Conservation (phyloP, 2,329 filamentous ascomycete species). For the Penicillium sp. region DNA sequence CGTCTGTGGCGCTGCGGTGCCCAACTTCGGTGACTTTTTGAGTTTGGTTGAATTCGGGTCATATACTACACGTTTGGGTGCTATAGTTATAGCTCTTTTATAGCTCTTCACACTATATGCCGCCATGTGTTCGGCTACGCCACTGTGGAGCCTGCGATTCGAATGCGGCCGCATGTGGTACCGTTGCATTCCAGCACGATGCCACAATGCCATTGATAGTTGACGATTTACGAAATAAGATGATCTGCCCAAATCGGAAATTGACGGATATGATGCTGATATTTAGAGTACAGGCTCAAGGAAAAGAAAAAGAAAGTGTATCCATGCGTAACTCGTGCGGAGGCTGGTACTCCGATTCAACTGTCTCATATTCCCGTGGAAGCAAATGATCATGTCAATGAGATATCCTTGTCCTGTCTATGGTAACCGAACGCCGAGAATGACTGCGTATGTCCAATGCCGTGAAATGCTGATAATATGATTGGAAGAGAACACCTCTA, state of each 20-base stretch:
- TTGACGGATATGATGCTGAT: background rate
- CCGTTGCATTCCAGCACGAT: background rate
- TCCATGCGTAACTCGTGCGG: conserved; percentile 17
- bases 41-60: background rate
- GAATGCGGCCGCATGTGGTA: background rate
- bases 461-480: background rate
- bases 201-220: background rate
- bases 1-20: conserved; percentile 1
- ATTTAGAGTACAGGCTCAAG: conserved; percentile 9
- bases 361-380: conserved; percentile 8
- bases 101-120: background rate
- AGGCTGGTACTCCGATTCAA: conserved; percentile 6
- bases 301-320: background rate
- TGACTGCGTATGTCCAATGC: background rate
- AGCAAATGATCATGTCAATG: conserved; percentile 12
- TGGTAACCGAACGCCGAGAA: conserved; percentile 11
- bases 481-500: background rate
- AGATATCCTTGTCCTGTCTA: conserved; percentile 14
- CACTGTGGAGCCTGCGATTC: background rate
- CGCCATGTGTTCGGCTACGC: background rate
- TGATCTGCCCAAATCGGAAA: background rate
- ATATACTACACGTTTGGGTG: background rate
- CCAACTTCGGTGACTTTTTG: background rate
- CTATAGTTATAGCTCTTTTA: background rate
- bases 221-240: background rate